Percentiles rank a stretch among this genome's conserved stretches.
Evolutionary conservation across 1,284 basidiomycete genomes (phyloP).

Genomic region (Apiotrichum siamense): DNA sequence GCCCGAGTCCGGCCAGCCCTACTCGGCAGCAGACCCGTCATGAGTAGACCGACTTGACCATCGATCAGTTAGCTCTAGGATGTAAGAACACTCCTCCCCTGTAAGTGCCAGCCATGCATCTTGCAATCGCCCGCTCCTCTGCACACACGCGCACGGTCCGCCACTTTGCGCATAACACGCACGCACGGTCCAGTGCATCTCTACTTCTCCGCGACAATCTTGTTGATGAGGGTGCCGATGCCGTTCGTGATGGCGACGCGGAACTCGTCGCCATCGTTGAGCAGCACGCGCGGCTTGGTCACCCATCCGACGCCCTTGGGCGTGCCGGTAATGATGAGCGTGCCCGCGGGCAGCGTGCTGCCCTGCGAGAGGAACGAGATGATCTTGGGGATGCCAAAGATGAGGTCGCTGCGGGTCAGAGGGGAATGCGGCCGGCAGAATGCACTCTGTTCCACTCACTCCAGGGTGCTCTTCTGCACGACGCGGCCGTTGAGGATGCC

Average conservation of each 20-base stretch:
- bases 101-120: too few species aligned
- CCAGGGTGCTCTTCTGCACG: constrained; percentile 41
- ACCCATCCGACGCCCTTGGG: constrained; percentile 47
- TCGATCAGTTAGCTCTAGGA: too few species aligned
- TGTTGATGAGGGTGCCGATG: constrained; percentile 49
- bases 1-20: too few species aligned
- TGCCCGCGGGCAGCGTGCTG: constrained; percentile 75
- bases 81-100: too few species aligned
- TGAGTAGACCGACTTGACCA: too few species aligned
- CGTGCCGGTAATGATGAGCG: constrained; percentile 64
- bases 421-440: constrained; percentile 18
- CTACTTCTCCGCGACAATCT: constrained; percentile 44
- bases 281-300: constrained; percentile 28
- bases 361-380: constrained; percentile 72
- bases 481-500: constrained; percentile 39
- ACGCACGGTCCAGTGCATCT: too few species aligned
- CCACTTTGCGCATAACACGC: too few species aligned
- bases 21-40: too few species aligned
- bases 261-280: constrained; percentile 47
- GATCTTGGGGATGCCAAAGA: constrained; percentile 47
- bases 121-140: too few species aligned
- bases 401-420: constrained; percentile 39
- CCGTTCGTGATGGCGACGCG: constrained; percentile 45
- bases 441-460: constrained; percentile 34
- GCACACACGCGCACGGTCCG: too few species aligned